A percentile compares a stretch with the other conserved stretches of the same genome.
phyloP scores from a whole-genome alignment of 176 grass and related monocot genomes.

The Lolium rigidum region DNA sequence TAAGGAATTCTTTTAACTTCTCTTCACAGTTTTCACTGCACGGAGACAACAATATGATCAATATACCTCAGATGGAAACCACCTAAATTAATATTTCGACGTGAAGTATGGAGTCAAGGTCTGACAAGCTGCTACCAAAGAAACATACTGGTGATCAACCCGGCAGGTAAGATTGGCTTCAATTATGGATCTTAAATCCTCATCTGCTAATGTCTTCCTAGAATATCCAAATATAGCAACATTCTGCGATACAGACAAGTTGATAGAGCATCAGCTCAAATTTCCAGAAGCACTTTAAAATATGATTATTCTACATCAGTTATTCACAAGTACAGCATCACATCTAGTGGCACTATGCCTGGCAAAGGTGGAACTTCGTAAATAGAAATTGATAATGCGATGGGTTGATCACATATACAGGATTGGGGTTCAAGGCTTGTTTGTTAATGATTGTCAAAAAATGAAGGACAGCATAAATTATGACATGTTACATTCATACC shows the following conservation, averaged over 20 bases:
- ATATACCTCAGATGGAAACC: conserved; percentile 14
- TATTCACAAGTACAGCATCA: not conserved
- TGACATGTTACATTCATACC: conserved; percentile 52
- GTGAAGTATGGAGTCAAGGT: conserved; percentile 7
- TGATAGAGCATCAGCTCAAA: not conserved
- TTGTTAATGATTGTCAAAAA: not conserved
- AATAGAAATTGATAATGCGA: not conserved
- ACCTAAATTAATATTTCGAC: not conserved
- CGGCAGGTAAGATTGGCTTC: conserved; percentile 90
- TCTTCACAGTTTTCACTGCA: conserved; percentile 90
- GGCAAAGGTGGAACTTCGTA: not conserved
- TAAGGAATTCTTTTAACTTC: conserved; percentile 90
- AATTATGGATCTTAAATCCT: conserved; percentile 80
- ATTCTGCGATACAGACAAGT: conserved; percentile 57
- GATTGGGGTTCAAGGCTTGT: not conserved
- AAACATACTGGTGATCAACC: conserved; percentile 91
- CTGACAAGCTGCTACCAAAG: conserved; percentile 29
- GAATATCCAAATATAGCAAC: conserved; percentile 98
- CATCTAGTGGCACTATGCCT: not conserved
- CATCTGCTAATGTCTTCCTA: conserved; percentile 76
- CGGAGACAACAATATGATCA: conserved; percentile 30
- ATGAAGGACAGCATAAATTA: not conserved
- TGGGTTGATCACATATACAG: not conserved
- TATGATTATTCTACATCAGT: not conserved
- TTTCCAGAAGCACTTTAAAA: not conserved